Evolutionary conservation across 2,329 filamentous ascomycete genomes (phyloP).

Genomic region (Alternaria conjuncta): DNA sequence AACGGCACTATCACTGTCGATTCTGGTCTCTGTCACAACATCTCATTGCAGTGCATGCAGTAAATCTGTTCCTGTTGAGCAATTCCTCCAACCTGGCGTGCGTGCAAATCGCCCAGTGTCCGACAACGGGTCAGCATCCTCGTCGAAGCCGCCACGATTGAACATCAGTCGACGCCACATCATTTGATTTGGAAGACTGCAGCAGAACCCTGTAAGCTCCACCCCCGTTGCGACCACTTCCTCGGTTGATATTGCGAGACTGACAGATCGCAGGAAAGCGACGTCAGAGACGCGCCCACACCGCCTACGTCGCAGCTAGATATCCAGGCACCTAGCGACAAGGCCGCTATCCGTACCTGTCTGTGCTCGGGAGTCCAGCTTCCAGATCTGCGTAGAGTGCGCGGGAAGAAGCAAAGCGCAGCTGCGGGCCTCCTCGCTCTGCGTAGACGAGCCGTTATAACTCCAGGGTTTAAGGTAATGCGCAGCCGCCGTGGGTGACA

Average conservation of each 20-base stretch:
- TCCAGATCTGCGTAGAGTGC: constrained; percentile 44
- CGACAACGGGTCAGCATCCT: constrained; percentile 36
- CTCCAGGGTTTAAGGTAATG: constrained; percentile 42
- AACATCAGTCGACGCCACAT: constrained; percentile 42
- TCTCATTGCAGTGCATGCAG: constrained; percentile 17
- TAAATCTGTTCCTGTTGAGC: constrained; percentile 20
- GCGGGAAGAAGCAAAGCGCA: constrained; percentile 49
- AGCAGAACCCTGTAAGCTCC: constrained; percentile 47
- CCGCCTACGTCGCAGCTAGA: constrained; percentile 41
- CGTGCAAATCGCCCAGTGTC: constrained; percentile 40
- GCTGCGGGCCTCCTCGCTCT: constrained; percentile 30
- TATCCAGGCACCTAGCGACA: constrained; percentile 30
- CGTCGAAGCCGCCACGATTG: constrained; percentile 44
- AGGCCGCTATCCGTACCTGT: constrained; percentile 36
- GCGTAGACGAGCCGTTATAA: constrained; percentile 38
- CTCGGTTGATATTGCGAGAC: constrained; percentile 35
- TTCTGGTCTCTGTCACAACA: constrained; percentile 6
- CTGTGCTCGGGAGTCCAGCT: constrained; percentile 42
- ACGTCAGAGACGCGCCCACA: constrained; percentile 31
- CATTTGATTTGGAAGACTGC: constrained; percentile 41
- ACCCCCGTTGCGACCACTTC: constrained; percentile 37
- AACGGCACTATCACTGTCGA: constrained; percentile 4
- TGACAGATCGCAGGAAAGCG: constrained; percentile 43
- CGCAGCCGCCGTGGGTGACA: constrained; percentile 37
- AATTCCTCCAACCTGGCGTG: constrained; percentile 36